These are phyloP conservation scores for Colletotrichum lupini DNA, from an alignment of 2,329 filamentous ascomycete species.

Conservation along the genomic window DNA sequence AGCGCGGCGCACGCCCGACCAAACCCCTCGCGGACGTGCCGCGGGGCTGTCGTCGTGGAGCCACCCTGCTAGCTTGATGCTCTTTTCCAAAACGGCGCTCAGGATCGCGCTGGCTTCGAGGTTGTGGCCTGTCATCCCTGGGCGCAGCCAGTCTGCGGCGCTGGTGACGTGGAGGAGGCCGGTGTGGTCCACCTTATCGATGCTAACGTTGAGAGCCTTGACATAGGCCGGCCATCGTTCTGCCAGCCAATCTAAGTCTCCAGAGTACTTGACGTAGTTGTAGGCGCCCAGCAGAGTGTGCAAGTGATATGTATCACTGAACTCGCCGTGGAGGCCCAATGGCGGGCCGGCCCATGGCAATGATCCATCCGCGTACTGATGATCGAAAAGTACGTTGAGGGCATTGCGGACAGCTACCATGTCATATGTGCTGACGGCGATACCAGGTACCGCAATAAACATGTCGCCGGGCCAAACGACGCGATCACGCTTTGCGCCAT, in stretches of 20 bases:
- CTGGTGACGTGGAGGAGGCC: constrained; percentile 62
- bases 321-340: constrained; percentile 46
- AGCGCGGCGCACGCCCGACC: constrained; percentile 31
- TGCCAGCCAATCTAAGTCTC: constrained; percentile 54
- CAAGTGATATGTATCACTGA: constrained; percentile 68
- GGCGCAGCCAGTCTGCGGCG: constrained; percentile 63
- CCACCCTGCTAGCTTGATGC: constrained; percentile 56
- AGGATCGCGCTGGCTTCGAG: constrained; percentile 63
- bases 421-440: constrained; percentile 35
- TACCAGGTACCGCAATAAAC: constrained; percentile 50
- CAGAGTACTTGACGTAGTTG: constrained; percentile 60
- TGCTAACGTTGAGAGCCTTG: constrained; percentile 46
- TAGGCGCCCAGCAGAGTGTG: constrained; percentile 63
- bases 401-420: constrained; percentile 57
- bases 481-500: constrained; percentile 66
- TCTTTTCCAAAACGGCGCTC: constrained; percentile 62
- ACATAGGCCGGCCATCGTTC: constrained; percentile 58
- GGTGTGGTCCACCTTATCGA: constrained; percentile 45
- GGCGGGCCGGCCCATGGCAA: constrained; percentile 63
- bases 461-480: constrained; percentile 70
- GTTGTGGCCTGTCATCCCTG: constrained; percentile 61
- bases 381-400: constrained; percentile 53
- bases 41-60: constrained; percentile 47
- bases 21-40: constrained; percentile 26
- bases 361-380: constrained; percentile 53